Base-by-base conservation (phyloP, 306 rosid genomes). In the Cucurbita maxima region DNA sequence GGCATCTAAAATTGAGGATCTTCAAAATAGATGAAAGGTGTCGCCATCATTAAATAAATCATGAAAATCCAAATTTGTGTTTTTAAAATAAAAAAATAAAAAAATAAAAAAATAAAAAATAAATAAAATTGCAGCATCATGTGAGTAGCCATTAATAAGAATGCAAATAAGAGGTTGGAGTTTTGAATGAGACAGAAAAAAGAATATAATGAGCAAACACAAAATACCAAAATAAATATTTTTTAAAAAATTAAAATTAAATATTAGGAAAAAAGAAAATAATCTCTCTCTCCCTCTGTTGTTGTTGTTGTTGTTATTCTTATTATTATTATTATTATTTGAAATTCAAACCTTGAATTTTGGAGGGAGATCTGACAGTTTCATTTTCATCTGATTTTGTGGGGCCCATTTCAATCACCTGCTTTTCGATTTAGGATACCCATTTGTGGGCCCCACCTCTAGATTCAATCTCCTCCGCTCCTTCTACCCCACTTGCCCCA, bases 381-480 rank as follows among this genome's bases (percentile, higher is more conserved):
- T 1, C 63, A 58, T 34, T 11, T 22, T 15, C 37, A 15, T 18
- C 51, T 64, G 51, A 64, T 66, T 66, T 43, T 3, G 72, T 66
- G n/a, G 72, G 72, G 0, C 72, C 71, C 55, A 0, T 11, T 22
- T 19, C 5, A 66, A 58, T 66, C 54, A 7, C 22, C 37, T 44
- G 72, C 72, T 66, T 66, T 66, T 10, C 6, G 72, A 14, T 5
- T 3, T 5, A 66, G 11, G 6, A 66, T 66, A 66, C 55, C 72
- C 11, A 10, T 0, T 41, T 19, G 0, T 44, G 53, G 55, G 72
- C 3, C 38, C 72, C 53, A 44, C 55, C 34, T 19, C 15, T 20
- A 57, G 63, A 80, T 79, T 80, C 81, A 75, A 69, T 60, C 74
- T 45, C 19, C 37, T 54, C 79, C 89, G 82, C 77, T 83, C 83